These are phyloP conservation scores for Tirmania nivea DNA, from an alignment of 495 filamentous ascomycete species.

Conservation along the genomic window DNA sequence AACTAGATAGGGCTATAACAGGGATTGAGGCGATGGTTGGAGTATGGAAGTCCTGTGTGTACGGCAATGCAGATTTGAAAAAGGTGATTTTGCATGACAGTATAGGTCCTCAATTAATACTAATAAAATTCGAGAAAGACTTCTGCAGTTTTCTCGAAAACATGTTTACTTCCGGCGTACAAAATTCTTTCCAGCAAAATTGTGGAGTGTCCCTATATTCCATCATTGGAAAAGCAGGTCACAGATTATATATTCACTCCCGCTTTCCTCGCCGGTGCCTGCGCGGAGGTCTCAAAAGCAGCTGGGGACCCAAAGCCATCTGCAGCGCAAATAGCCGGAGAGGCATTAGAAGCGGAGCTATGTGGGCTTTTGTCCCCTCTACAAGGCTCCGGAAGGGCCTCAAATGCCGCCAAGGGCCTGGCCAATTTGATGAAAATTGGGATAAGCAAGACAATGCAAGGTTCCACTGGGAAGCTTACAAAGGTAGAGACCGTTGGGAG, in stretches of 20 bases:
- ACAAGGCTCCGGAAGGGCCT: background rate
- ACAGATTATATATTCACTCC: constrained; percentile 8
- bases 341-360: background rate
- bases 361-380: background rate
- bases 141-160: constrained; percentile 2
- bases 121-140: background rate
- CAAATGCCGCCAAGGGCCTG: background rate
- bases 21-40: constrained; percentile 8
- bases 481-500: background rate
- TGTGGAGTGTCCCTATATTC: background rate
- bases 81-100: constrained; percentile 7
- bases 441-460: background rate
- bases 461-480: background rate
- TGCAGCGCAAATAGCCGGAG: background rate
- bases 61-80: constrained; percentile 14
- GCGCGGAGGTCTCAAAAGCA: constrained; percentile 1
- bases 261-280: background rate
- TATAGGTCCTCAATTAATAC: background rate
- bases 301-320: constrained; percentile 1
- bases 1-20: background rate
- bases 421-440: background rate
- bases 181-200: background rate
- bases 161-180: constrained; percentile 1
- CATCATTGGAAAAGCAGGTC: constrained; percentile 2
- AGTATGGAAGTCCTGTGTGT: constrained; percentile 15